Percentiles rank a stretch among this genome's conserved stretches.
phyloP scores from a whole-genome alignment of 768 basidiomycete species.

The Serpula lacrymans region DNA sequence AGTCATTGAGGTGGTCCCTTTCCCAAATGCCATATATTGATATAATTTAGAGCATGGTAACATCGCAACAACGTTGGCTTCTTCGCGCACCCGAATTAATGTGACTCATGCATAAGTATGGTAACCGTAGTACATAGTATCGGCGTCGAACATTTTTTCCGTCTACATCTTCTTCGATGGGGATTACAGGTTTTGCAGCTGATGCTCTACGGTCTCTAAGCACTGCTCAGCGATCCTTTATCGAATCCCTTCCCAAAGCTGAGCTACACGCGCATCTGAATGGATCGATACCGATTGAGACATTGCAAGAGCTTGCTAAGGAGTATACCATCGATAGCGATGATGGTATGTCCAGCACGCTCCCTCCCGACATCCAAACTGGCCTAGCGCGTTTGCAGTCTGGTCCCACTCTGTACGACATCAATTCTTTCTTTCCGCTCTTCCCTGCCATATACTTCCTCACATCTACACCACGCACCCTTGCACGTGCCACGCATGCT shows the following conservation, averaged over 20 bases:
- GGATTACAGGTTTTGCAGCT: conserved; percentile 33
- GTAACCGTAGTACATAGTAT: no score
- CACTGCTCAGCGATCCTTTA: conserved; percentile 50
- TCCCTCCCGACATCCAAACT: conserved; percentile 35
- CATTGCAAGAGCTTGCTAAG: conserved; percentile 59
- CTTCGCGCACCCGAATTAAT: no score
- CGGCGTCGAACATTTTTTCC: no score
- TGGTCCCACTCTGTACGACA: conserved; percentile 43
- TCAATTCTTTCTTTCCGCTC: conserved; percentile 70
- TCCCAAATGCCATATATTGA: no score
- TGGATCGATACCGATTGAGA: conserved; percentile 70
- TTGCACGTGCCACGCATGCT: conserved; percentile 56
- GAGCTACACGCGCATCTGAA: conserved; percentile 87
- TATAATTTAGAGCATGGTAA: no score
- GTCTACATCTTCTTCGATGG: no score
- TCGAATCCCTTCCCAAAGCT: conserved; percentile 68
- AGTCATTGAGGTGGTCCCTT: no score
- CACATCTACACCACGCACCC: conserved; percentile 55
- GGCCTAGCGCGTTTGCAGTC: conserved; percentile 41
- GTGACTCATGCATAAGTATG: no score
- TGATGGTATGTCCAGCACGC: no score
- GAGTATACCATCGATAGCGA: conserved; percentile 26
- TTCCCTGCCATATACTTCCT: conserved; percentile 80
- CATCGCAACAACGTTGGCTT: no score
- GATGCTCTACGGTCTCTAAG: conserved; percentile 54